Base-by-base conservation (phyloP, 23 red algal genomes). In the Pyropia haitanensis region DNA sequence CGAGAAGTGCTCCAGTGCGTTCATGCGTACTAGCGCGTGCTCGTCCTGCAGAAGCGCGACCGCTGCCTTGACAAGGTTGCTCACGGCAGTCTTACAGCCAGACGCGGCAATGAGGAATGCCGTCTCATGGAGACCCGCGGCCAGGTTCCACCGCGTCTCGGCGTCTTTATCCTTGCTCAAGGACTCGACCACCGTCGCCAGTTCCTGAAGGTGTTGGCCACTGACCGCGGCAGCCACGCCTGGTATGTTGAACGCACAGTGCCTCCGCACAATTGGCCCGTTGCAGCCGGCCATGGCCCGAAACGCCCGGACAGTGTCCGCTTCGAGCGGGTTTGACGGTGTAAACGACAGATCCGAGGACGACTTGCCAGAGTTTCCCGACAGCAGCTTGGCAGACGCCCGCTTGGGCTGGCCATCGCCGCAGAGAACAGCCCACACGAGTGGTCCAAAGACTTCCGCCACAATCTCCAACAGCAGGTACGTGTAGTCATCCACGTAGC, bases 221-320 rank as follows among this genome's bases (percentile, higher is more conserved):
- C 18, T 46, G 5, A 76, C 17, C 10, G 17, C 30, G 18, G 24
- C 31, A 6, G 67, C 18, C 12, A 79, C 65, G 3, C 63, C 75
- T 22, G 75, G 75, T 6, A 79, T 21, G 33, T 79, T 79, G 24
- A 61, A 79, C 33, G 83, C 83, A 79, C 83, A 88, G 21, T 88
- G 60, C 16, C 71, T 64, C 14, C 83, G 64, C 19, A 88, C 60
- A 34, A 78, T 70, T 18, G 83, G 83, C 8, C 83, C 73, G 60
- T 88, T 88, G 59, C 73, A 78, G 28, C 4, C 12, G 21, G 63
- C 63, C 63, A 66, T 66, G 6, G 20, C 21, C 16, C 19, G 63
- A 51, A 66, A 66, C 63, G 63, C 63, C 57, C 39, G 39, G 8
- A 46, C 4, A 46, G 39, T 46, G 39, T 46, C 39, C 33, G 49